phyloP scores from a whole-genome alignment of 768 basidiomycete species.

The Coprinopsis cinerea region DNA sequence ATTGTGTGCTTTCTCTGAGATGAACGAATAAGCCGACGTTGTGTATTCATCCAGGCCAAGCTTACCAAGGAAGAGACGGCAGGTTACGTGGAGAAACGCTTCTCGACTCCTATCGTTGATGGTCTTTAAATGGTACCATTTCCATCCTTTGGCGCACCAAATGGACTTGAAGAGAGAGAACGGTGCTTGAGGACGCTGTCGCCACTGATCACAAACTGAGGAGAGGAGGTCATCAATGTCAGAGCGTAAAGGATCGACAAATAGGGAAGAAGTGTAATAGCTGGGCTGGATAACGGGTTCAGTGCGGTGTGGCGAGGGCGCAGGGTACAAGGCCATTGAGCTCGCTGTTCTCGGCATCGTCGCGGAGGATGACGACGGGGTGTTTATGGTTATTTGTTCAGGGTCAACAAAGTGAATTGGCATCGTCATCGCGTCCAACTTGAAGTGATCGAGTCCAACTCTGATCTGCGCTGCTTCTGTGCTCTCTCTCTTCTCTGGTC shows the following conservation, averaged over 20 bases:
- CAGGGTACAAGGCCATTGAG: constrained; percentile 30
- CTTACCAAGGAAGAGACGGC: constrained; percentile 65
- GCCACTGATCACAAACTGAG: constrained; percentile 48
- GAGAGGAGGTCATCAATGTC: constrained; percentile 54
- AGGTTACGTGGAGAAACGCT: constrained; percentile 50
- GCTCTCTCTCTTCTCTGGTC: constrained; percentile 1
- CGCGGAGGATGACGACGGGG: too few species aligned
- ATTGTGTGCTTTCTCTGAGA: constrained; percentile 43
- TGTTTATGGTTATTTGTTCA: background rate
- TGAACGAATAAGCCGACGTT: background rate
- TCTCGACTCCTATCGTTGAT: constrained; percentile 64
- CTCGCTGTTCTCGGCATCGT: background rate
- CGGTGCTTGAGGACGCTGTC: constrained; percentile 31
- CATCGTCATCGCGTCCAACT: background rate
- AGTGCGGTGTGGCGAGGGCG: constrained; percentile 55
- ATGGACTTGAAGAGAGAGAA: constrained; percentile 67
- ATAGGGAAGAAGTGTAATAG: constrained; percentile 76
- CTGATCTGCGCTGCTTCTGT: background rate
- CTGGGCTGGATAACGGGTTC: constrained; percentile 62
- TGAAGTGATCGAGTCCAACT: background rate
- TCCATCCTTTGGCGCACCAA: constrained; percentile 68
- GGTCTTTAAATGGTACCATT: constrained; percentile 69
- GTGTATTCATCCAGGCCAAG: background rate
- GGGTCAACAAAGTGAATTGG: background rate
- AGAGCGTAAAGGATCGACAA: constrained; percentile 55